Percentiles rank a stretch among this genome's conserved stretches.
These are phyloP conservation scores for Leccinum truebloodii DNA, from an alignment of 768 basidiomycete species.

Conservation along the genomic window DNA sequence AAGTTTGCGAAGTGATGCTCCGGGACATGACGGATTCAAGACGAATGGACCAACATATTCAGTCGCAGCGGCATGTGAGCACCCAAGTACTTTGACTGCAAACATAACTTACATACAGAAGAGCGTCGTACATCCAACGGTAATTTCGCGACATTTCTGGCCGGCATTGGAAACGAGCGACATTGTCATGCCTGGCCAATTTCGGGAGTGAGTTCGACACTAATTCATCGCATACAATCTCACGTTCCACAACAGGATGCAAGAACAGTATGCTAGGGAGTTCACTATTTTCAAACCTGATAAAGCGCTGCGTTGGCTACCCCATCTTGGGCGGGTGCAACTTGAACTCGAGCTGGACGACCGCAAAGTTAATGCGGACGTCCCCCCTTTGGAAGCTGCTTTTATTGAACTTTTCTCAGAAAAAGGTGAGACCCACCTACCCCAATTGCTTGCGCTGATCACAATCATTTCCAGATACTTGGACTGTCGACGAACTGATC, in stretches of 20 bases:
- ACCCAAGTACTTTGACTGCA: neutral
- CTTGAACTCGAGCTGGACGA: constrained; percentile 84
- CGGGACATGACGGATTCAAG: constrained; percentile 96
- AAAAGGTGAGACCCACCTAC: constrained; percentile 45
- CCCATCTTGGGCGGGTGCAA: constrained; percentile 83
- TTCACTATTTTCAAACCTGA: constrained; percentile 89
- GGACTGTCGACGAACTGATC: constrained; percentile 72
- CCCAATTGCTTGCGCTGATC: neutral
- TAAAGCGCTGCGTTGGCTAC: constrained; percentile 86
- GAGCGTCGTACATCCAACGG: constrained; percentile 81
- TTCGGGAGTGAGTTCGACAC: constrained; percentile 58
- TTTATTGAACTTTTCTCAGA: constrained; percentile 84
- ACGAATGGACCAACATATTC: constrained; percentile 85
- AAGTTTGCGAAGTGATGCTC: constrained; percentile 98
- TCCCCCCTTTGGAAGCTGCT: constrained; percentile 87
- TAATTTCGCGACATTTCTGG: constrained; percentile 97
- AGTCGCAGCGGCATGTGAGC: constrained; percentile 67
- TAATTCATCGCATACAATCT: neutral
- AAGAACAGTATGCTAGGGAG: constrained; percentile 73
- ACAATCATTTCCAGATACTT: constrained; percentile 47
- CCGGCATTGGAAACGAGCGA: constrained; percentile 75
- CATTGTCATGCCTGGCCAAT: constrained; percentile 83
- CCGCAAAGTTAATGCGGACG: constrained; percentile 70
- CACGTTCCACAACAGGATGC: constrained; percentile 48
- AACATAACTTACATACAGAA: constrained; percentile 29